These are phyloP conservation scores for Sporothrix humicola DNA, from an alignment of 2,329 filamentous ascomycete genomes.

Conservation along the genomic window DNA sequence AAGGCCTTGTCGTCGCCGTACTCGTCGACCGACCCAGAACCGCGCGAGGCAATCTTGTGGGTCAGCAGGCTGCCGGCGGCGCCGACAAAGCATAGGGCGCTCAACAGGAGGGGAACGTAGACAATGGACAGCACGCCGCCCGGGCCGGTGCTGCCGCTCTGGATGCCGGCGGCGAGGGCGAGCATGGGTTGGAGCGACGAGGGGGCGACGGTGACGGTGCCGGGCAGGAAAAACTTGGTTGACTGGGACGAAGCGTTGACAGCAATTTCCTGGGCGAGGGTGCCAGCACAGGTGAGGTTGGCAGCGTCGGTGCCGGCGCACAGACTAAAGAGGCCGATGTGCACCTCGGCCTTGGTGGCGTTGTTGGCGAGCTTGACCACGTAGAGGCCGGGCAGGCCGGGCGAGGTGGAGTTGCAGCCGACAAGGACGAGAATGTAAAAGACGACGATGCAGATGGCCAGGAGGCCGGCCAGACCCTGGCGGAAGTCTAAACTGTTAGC, in stretches of 20 bases:
- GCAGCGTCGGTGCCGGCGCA: constrained; percentile 34
- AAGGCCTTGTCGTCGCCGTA: neutral
- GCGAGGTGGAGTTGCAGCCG: constrained; percentile 39
- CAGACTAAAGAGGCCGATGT: constrained; percentile 38
- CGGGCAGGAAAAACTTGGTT: constrained; percentile 34
- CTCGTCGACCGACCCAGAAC: neutral
- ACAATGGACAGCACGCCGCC: constrained; percentile 35
- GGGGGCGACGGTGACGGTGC: constrained; percentile 32
- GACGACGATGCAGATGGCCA: constrained; percentile 29
- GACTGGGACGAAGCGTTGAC: constrained; percentile 24
- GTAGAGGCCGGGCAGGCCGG: constrained; percentile 38
- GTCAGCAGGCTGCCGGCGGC: constrained; percentile 34
- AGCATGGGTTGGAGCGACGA: constrained; percentile 35
- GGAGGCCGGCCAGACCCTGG: constrained; percentile 25
- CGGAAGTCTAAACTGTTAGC: constrained; percentile 21
- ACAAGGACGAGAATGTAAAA: constrained; percentile 37
- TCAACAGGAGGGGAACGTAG: constrained; percentile 35
- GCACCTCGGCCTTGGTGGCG: constrained; percentile 36
- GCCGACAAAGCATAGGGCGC: constrained; percentile 34
- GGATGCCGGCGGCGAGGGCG: constrained; percentile 32
- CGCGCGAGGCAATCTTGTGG: constrained; percentile 16
- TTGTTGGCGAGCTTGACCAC: constrained; percentile 38
- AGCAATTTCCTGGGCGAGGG: constrained; percentile 30
- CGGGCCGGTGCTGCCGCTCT: constrained; percentile 35
- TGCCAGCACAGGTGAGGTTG: constrained; percentile 37